A percentile compares a stretch with the other conserved stretches of the same genome.
phyloP scores from a whole-genome alignment of 495 filamentous ascomycete genomes.

The Aspergillus saccharolyticus region DNA sequence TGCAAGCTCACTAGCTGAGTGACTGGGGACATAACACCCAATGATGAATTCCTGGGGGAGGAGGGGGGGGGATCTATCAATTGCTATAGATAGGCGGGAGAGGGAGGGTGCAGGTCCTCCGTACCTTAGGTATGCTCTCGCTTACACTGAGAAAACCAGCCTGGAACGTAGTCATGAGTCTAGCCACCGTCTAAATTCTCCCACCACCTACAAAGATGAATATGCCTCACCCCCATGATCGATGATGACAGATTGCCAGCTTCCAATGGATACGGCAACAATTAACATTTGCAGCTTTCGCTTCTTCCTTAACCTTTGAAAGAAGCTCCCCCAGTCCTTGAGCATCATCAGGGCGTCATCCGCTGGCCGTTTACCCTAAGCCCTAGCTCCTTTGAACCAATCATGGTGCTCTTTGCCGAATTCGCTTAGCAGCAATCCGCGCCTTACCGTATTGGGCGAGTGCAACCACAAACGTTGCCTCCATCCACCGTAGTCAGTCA shows the following conservation, averaged over 20 bases:
- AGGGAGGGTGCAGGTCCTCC: too few relatives aligned
- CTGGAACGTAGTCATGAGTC: too few relatives aligned
- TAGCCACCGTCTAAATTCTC: not conserved
- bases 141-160: too few relatives aligned
- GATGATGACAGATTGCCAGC: not conserved
- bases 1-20: not conserved
- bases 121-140: too few relatives aligned
- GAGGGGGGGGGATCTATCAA: not conserved
- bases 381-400: slow-evolving; percentile 24
- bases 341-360: slow-evolving; percentile 9
- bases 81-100: not conserved
- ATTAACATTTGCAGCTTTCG: not conserved
- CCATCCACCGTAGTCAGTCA: slow-evolving; percentile 11
- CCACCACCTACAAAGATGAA: not conserved
- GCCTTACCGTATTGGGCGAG: slow-evolving; percentile 25
- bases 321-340: not conserved
- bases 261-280: not conserved
- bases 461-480: slow-evolving; percentile 26
- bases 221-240: not conserved
- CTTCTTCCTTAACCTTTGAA: too few relatives aligned
- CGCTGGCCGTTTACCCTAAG: slow-evolving; percentile 25
- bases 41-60: not conserved
- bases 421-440: slow-evolving; percentile 28
- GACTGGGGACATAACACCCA: not conserved
- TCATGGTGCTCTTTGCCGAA: slow-evolving; percentile 9